Evolutionary conservation across 2,329 filamentous ascomycete species (phyloP).

Genomic region (Epichloe uncinata): DNA sequence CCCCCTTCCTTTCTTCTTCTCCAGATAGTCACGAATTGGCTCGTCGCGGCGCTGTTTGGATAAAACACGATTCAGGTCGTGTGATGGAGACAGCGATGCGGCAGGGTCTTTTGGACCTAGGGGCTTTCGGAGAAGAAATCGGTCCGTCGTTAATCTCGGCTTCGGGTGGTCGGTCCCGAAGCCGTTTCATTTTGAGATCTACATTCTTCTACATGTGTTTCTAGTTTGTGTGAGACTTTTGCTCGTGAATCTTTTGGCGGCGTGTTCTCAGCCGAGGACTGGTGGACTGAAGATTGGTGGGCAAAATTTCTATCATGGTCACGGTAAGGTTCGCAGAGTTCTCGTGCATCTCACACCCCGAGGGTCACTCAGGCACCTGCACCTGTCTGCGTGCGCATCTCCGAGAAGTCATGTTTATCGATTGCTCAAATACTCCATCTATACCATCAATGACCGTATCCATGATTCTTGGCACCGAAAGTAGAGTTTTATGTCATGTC

Average conservation of each 20-base stretch:
- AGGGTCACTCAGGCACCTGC: too few species aligned
- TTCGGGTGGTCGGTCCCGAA: conserved; percentile 32
- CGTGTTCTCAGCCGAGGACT: too few species aligned
- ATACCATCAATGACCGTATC: neutral
- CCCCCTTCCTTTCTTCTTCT: conserved; percentile 23
- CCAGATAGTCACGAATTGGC: conserved; percentile 38
- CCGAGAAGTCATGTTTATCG: neutral
- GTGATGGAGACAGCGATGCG: conserved; percentile 15
- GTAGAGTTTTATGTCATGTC: conserved; percentile 1
- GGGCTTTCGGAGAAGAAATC: conserved; percentile 33
- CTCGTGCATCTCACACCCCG: too few species aligned
- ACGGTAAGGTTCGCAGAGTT: too few species aligned
- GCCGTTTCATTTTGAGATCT: conserved; percentile 47
- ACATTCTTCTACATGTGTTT: conserved; percentile 23
- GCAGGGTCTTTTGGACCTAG: conserved; percentile 23
- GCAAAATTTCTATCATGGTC: too few species aligned
- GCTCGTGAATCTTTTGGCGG: neutral
- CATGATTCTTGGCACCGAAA: neutral
- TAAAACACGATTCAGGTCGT: neutral
- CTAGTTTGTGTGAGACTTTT: neutral
- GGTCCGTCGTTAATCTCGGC: conserved; percentile 48
- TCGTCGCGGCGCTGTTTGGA: conserved; percentile 20
- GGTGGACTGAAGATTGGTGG: too few species aligned
- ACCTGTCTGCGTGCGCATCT: too few species aligned
- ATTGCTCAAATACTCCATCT: neutral